Conservation (phyloP, 495 filamentous ascomycete genomes). For the Xylaria intraflava region DNA sequence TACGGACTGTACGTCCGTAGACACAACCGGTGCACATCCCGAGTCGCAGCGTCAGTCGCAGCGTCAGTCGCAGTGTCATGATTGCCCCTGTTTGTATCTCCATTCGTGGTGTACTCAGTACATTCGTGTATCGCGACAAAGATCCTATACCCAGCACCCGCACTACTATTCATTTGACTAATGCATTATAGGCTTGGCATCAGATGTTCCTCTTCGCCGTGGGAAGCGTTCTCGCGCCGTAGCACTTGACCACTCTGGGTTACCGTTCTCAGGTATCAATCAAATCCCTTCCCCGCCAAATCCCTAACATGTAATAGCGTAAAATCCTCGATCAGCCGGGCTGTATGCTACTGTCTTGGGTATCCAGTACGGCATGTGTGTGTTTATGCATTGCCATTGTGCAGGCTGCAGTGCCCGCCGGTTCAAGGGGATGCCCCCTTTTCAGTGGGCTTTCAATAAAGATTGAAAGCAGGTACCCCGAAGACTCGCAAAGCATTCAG, state of each 20-base stretch:
- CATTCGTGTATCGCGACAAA: not conserved
- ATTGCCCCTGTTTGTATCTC: too few relatives aligned
- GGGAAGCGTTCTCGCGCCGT: conserved; percentile 3
- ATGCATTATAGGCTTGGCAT: not conserved
- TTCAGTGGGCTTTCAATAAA: not conserved
- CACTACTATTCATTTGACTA: conserved; percentile 10
- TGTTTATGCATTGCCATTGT: not conserved
- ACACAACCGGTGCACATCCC: too few relatives aligned
- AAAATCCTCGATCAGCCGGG: not conserved
- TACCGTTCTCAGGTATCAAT: conserved; percentile 1
- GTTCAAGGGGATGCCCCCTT: not conserved
- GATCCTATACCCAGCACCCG: not conserved
- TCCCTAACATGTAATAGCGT: not conserved
- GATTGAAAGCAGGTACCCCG: not conserved
- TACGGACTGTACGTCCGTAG: too few relatives aligned
- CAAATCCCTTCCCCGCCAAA: not conserved
- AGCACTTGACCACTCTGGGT: conserved; percentile 4
- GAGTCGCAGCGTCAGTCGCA: too few relatives aligned
- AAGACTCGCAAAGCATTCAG: too few relatives aligned
- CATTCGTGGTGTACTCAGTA: too few relatives aligned
- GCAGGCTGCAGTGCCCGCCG: not conserved
- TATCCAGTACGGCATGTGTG: not conserved
- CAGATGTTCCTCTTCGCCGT: conserved; percentile 2
- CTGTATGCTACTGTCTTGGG: not conserved
- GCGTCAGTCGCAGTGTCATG: too few relatives aligned